phyloP scores from a whole-genome alignment of 208 protist species.

The Acanthamoeba rhysodes region DNA sequence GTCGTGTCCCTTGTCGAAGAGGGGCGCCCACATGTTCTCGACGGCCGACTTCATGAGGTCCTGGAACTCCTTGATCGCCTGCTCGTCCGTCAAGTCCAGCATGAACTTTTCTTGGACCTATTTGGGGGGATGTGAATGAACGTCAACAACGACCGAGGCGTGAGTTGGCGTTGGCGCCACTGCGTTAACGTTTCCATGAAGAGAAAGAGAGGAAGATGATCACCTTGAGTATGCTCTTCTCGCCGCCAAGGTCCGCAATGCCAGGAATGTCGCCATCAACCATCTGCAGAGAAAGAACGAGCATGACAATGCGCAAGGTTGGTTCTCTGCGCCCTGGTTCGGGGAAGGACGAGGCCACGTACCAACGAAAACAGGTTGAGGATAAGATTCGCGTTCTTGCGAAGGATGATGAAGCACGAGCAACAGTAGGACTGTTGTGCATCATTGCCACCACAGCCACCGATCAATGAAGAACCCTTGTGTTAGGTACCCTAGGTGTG shows the following conservation, averaged over 20 bases:
- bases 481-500: too few species aligned
- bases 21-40: not conserved
- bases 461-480: not conserved
- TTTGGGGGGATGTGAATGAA: not conserved
- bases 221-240: conserved; percentile 78
- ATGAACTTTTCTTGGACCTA: conserved; percentile 96
- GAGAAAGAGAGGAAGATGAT: not conserved
- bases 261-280: conserved; percentile 92
- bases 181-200: too few species aligned
- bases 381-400: conserved; percentile 95
- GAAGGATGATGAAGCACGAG: conserved; percentile 96
- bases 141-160: conserved; percentile 60
- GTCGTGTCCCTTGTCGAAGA: conserved; percentile 42
- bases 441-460: too few species aligned
- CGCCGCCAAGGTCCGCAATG: conserved; percentile 89
- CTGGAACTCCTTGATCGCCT: conserved; percentile 95
- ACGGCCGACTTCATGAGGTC: conserved; percentile 90
- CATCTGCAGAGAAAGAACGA: conserved; percentile 91
- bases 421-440: conserved; percentile 90
- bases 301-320: conserved; percentile 77
- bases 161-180: too few species aligned
- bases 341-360: conserved; percentile 89
- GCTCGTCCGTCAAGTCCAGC: conserved; percentile 94
- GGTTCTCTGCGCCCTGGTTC: not conserved
- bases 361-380: conserved; percentile 96